A percentile compares a stretch with the other conserved stretches of the same genome.
Evolutionary conservation across 192 early-diverging fungal genomes (phyloP).

Genomic region (Coemansia umbellata): DNA sequence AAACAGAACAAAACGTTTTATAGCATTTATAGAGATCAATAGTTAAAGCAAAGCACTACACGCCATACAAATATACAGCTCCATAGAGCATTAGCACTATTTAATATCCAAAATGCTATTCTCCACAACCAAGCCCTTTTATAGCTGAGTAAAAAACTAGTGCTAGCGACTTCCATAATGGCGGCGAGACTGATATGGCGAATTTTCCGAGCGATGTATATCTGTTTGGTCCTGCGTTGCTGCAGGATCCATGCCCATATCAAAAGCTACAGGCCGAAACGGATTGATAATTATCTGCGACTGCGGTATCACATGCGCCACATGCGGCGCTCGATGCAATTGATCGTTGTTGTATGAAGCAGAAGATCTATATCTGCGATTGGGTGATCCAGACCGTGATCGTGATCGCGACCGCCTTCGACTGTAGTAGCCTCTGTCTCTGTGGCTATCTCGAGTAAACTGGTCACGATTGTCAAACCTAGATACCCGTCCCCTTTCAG

Average conservation of each 20-base stretch:
- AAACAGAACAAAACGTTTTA: no score
- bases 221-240: background rate
- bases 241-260: background rate
- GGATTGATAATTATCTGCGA: background rate
- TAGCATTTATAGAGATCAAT: no score
- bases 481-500: background rate
- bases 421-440: constrained; percentile 6
- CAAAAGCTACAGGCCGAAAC: constrained; percentile 1
- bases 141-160: no score
- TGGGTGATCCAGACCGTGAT: constrained; percentile 3
- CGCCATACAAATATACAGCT: no score
- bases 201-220: background rate
- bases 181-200: background rate
- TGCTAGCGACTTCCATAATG: no score
- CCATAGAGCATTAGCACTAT: no score
- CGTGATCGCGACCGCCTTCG: constrained; percentile 19
- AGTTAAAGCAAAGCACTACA: no score
- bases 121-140: no score
- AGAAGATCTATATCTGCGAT: background rate
- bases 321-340: background rate
- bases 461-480: constrained; percentile 11
- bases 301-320: background rate
- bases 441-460: constrained; percentile 8
- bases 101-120: no score
- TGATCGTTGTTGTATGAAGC: background rate